These are phyloP conservation scores for Trichoderma erinaceum DNA, from an alignment of 495 filamentous ascomycete genomes.

Conservation along the genomic window DNA sequence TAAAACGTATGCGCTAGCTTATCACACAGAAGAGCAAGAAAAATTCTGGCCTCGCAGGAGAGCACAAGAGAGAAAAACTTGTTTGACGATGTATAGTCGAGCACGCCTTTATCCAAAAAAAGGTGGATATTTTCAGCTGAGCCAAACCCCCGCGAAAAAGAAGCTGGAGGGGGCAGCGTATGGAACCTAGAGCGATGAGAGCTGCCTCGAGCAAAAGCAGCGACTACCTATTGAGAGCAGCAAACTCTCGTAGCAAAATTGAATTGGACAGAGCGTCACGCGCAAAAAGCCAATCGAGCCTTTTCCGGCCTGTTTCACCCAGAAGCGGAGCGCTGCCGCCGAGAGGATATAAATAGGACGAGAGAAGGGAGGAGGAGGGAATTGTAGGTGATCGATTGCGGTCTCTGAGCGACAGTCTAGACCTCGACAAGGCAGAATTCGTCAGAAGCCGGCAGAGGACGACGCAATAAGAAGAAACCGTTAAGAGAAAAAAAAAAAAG, in stretches of 20 bases:
- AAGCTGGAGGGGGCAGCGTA: background rate
- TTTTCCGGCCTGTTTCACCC: background rate
- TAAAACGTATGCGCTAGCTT: background rate
- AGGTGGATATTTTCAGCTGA: too few species aligned
- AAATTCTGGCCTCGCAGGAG: background rate
- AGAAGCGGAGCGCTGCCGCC: background rate
- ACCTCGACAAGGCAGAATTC: background rate
- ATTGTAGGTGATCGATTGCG: slow-evolving; percentile 4
- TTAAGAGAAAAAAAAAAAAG: too few species aligned
- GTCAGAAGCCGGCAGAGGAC: background rate
- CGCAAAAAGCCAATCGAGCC: background rate
- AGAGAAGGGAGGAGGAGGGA: background rate
- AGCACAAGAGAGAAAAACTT: too few species aligned
- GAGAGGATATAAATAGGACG: background rate
- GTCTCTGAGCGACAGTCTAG: background rate
- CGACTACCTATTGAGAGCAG: background rate
- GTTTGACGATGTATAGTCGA: too few species aligned
- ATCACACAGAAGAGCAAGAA: background rate
- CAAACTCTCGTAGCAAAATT: background rate
- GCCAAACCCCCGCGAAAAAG: too few species aligned
- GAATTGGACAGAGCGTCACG: background rate
- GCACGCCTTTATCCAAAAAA: background rate
- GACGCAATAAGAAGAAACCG: background rate
- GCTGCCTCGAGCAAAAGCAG: too few species aligned
- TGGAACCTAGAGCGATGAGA: too few species aligned